Base-by-base conservation (phyloP, 179 eudicot genomes). In the Drosera spatulata region DNA sequence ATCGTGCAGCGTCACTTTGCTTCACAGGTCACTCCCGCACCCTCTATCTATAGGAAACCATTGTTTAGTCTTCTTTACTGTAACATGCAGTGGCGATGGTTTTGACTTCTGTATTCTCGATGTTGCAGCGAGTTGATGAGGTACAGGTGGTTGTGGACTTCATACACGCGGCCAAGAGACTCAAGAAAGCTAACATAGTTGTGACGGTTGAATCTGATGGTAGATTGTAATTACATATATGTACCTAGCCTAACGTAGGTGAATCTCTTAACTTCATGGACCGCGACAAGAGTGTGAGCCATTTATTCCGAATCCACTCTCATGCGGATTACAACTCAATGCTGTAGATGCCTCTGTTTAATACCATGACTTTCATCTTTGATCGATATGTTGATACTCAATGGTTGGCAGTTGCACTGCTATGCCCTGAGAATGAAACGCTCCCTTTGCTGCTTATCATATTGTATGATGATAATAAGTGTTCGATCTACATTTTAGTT, bases 1-100 rank as follows among this genome's bases (percentile, higher is more conserved):
- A 71, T 80, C 13, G 84, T 88, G 72, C 88, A 85, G 55, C 81
- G 82, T 61, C 98, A 91, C 80, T 88, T 91, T 60, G 73, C 80
- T 64, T 80, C 86, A 49, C 91, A 84, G 95, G 96, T 88, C 43
- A 10, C 43, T 38, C 58, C 37, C 22, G 22, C 7, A 2, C 55
- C 14, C 55, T 52, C 7, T 22, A 4, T 14, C 53, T 50, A 50
- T 50, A 50, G 14, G 4, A 9, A 50, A 52, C 3, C 22, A 11
- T n/a, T 33, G 37, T 22, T 11, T 52, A 11, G 14, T n/a, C 15
- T 33, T 52, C 22, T 33, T 10, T 4, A 9, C 14, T 3, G 14
- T 5, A n/a, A 52, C 14, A 6, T 13, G 7, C 14, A 13, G 45
- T 43, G 5, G 45, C 2, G 1, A 43, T 43, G 45, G 1, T 0